Evolutionary conservation across 2,329 filamentous ascomycete species (phyloP).

Genomic region (Arthrinium phaeospermum): DNA sequence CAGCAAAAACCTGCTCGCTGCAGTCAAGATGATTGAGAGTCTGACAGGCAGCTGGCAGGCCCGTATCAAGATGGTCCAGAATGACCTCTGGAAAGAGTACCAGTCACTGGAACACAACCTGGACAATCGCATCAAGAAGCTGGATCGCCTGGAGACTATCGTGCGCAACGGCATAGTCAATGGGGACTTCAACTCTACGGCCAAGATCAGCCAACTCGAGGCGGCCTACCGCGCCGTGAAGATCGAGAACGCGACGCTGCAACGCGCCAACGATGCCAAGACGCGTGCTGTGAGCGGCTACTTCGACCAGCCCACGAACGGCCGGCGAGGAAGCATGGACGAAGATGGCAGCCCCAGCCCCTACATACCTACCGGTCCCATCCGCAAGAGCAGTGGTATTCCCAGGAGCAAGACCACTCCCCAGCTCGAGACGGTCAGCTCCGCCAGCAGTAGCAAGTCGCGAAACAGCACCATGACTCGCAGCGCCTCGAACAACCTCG

Average conservation of each 20-base stretch:
- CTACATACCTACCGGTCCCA: constrained; percentile 58
- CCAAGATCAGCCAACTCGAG: constrained; percentile 59
- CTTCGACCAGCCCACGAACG: constrained; percentile 42
- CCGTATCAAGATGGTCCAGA: constrained; percentile 84
- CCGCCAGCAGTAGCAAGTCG: constrained; percentile 30
- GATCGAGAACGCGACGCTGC: constrained; percentile 72
- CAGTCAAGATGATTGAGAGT: constrained; percentile 84
- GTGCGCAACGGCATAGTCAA: constrained; percentile 69
- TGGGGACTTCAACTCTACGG: constrained; percentile 50
- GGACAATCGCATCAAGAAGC: constrained; percentile 78
- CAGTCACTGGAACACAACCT: constrained; percentile 82
- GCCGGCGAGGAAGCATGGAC: constrained; percentile 48
- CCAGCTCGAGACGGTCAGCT: constrained; percentile 36
- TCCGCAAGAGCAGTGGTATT: constrained; percentile 35
- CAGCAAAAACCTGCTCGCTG: constrained; percentile 84
- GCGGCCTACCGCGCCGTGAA: constrained; percentile 68
- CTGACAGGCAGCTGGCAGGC: constrained; percentile 79
- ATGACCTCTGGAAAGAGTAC: constrained; percentile 90
- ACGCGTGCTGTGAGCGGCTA: constrained; percentile 42
- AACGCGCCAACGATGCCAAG: constrained; percentile 65
- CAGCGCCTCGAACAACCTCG: constrained; percentile 31
- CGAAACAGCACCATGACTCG: constrained; percentile 34
- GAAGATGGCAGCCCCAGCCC: constrained; percentile 57
- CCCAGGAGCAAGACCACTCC: constrained; percentile 46
- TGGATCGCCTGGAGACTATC: constrained; percentile 84